Conservation (phyloP, 768 basidiomycete genomes). For the Termitomyces sp. region DNA sequence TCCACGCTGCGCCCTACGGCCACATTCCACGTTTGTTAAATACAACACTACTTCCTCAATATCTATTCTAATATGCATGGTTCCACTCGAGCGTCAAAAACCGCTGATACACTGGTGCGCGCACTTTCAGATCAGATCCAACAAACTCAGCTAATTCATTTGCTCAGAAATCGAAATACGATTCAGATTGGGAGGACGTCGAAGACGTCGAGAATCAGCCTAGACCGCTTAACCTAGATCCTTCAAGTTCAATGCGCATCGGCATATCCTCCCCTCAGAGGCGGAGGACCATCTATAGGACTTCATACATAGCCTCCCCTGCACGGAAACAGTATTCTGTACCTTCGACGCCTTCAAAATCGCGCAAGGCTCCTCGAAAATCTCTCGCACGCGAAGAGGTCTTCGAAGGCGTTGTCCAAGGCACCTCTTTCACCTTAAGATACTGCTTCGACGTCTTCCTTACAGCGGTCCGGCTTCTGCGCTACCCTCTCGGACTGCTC, state of each 20-base stretch:
- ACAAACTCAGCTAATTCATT: background rate
- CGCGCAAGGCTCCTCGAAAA: constrained; percentile 7
- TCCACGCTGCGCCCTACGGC: background rate
- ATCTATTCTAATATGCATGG: background rate
- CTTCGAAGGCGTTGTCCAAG: constrained; percentile 23
- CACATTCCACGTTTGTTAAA: background rate
- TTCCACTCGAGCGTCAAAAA: background rate
- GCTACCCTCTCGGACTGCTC: constrained; percentile 49
- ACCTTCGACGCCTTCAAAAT: constrained; percentile 7
- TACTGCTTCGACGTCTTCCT: constrained; percentile 46
- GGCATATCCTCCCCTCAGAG: constrained; percentile 21
- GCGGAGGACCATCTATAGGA: constrained; percentile 20
- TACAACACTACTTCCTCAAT: background rate
- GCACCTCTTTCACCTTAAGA: constrained; percentile 17
- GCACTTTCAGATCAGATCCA: background rate
- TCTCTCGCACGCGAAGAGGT: constrained; percentile 20
- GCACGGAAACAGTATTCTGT: constrained; percentile 12
- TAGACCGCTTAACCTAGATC: constrained; percentile 5
- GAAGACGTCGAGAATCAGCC: constrained; percentile 14
- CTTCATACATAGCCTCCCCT: constrained; percentile 15
- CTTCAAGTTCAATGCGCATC: constrained; percentile 9
- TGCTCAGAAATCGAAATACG: constrained; percentile 3
- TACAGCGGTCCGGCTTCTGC: constrained; percentile 42
- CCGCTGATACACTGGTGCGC: background rate
- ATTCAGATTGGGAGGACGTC: constrained; percentile 29